These are phyloP conservation scores for Venturia carpophila DNA, from an alignment of 2,329 filamentous ascomycete genomes.

Conservation along the genomic window DNA sequence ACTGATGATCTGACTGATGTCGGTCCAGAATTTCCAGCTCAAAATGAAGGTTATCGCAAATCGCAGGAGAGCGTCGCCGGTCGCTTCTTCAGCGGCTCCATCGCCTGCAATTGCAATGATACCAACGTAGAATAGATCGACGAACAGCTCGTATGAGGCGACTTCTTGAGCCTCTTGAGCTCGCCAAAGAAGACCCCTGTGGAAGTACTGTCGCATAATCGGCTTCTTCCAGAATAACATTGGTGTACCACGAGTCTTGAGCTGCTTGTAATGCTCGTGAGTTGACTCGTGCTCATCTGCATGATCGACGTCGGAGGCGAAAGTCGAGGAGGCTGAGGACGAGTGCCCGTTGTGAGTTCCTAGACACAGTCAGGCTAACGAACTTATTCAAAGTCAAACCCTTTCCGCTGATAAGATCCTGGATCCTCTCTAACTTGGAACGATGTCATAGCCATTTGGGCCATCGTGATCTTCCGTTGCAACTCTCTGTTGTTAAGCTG, in stretches of 20 bases:
- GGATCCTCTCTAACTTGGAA: too few species aligned
- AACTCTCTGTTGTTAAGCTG: not conserved
- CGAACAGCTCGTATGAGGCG: conserved; percentile 56
- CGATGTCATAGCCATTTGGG: too few species aligned
- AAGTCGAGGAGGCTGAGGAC: conserved; percentile 23
- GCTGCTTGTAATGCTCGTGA: conserved; percentile 32
- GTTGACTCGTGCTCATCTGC: conserved; percentile 27
- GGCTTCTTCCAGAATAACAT: conserved; percentile 54
- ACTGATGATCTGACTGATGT: conserved; percentile 48
- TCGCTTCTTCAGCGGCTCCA: conserved; percentile 49
- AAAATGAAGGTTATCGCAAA: conserved; percentile 56
- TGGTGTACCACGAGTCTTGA: conserved; percentile 34
- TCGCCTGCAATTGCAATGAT: conserved; percentile 59
- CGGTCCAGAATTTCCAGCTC: conserved; percentile 57
- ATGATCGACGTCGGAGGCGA: conserved; percentile 22
- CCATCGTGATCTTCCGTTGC: not conserved
- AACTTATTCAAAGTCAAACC: not conserved
- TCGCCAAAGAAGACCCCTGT: conserved; percentile 57
- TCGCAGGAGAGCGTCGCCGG: conserved; percentile 47
- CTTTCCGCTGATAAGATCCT: too few species aligned
- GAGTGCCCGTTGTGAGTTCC: not conserved
- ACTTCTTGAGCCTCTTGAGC: conserved; percentile 52
- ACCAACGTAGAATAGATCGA: conserved; percentile 56
- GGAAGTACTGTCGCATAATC: conserved; percentile 52
- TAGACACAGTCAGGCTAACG: conserved; percentile 17